Conservation (phyloP, 176 grass and related monocot species). For the bread wheat (Triticum aestivum) region IWGSC_CS_RefSeq_v2.1 NC_057807.1:304308992-304309491, state of each 20-base stretch:
- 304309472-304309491: slow-evolving; percentile 69
- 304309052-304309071: slow-evolving; percentile 65
- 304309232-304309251: slow-evolving; percentile 77
- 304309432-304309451: slow-evolving; percentile 79
- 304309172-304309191: slow-evolving; percentile 50
- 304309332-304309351: slow-evolving; percentile 11
- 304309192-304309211: slow-evolving; percentile 58
- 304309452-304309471: slow-evolving; percentile 80
- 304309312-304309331: slow-evolving; percentile 41
- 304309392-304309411: slow-evolving; percentile 56
- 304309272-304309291: slow-evolving; percentile 70
- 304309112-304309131: slow-evolving; percentile 31
- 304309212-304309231: slow-evolving; percentile 54
- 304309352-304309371: slow-evolving; percentile 70
- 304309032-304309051: slow-evolving; percentile 58
- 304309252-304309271: slow-evolving; percentile 70
- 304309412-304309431: slow-evolving; percentile 74
- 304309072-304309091: slow-evolving; percentile 49
- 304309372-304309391: slow-evolving; percentile 48
- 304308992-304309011: slow-evolving; percentile 61
- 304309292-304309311: slow-evolving; percentile 62
- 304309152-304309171: slow-evolving; percentile 46
- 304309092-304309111: slow-evolving; percentile 51
- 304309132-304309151: slow-evolving; percentile 68
- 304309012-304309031: slow-evolving; percentile 48